Evolutionary conservation across 352 stramenopile genomes (phyloP).

Genomic region (Phytophthora lateralis): DNA sequence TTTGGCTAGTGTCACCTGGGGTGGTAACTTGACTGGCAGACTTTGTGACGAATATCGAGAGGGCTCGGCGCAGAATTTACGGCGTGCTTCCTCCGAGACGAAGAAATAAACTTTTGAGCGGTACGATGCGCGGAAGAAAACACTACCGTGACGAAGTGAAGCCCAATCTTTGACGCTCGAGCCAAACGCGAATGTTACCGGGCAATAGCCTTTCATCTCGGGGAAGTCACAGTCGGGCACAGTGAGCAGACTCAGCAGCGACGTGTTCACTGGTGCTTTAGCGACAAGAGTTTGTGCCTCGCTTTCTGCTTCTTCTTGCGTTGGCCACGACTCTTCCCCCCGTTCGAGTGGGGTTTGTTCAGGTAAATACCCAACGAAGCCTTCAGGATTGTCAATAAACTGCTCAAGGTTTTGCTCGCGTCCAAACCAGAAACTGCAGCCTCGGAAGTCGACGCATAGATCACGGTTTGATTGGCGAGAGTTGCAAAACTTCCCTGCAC

Average conservation of each 20-base stretch:
- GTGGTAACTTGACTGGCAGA: constrained; percentile 69
- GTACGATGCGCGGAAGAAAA: constrained; percentile 73
- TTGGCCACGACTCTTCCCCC: constrained; percentile 20
- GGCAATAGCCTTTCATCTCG: constrained; percentile 77
- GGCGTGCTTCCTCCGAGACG: constrained; percentile 49
- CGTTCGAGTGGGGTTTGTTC: constrained; percentile 11
- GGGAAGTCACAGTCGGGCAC: constrained; percentile 73
- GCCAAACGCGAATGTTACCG: constrained; percentile 58
- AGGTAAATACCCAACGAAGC: constrained; percentile 38
- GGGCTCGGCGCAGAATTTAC: constrained; percentile 55
- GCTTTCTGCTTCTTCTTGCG: constrained; percentile 32
- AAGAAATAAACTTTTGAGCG: constrained; percentile 66
- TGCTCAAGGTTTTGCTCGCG: constrained; percentile 37
- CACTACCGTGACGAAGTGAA: constrained; percentile 38
- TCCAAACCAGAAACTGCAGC: constrained; percentile 49
- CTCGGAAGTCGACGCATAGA: constrained; percentile 50
- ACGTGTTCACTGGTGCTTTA: constrained; percentile 57
- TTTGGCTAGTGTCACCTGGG: constrained; percentile 54
- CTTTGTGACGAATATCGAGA: constrained; percentile 45
- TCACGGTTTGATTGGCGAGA: constrained; percentile 35
- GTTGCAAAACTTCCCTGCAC: constrained; percentile 35
- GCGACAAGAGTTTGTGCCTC: constrained; percentile 39
- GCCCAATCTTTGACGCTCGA: constrained; percentile 51
- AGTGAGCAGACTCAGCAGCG: constrained; percentile 63
- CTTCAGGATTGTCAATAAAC: constrained; percentile 38